phyloP scores from a whole-genome alignment of 2,329 filamentous ascomycete species.

The Cryphonectria nitschkei region DNA sequence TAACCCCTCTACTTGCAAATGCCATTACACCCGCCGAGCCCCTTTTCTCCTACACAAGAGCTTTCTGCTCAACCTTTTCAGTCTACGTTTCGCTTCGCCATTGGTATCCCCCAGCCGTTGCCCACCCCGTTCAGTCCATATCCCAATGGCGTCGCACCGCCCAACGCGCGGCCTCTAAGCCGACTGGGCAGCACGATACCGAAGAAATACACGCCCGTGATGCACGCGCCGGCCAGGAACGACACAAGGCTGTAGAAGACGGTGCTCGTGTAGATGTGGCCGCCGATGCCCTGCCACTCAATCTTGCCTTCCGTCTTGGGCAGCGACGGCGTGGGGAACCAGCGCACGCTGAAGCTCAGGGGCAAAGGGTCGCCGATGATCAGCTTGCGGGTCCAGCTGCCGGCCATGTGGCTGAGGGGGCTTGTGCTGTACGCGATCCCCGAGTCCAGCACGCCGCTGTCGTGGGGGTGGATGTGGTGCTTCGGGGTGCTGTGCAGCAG shows the following conservation, averaged over 20 bases:
- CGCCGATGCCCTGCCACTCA: slow-evolving; percentile 67
- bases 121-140: slow-evolving; percentile 55
- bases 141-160: slow-evolving; percentile 61
- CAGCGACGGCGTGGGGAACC: slow-evolving; percentile 78
- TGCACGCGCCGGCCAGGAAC: slow-evolving; percentile 58
- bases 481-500: slow-evolving; percentile 74
- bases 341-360: slow-evolving; percentile 78
- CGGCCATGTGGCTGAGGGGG: slow-evolving; percentile 64
- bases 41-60: slow-evolving; percentile 44
- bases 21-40: slow-evolving; percentile 8
- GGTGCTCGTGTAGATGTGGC: slow-evolving; percentile 66
- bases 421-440: slow-evolving; percentile 86
- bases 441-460: slow-evolving; percentile 81
- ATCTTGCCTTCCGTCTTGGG: slow-evolving; percentile 69
- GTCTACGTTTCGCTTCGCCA: slow-evolving; percentile 49
- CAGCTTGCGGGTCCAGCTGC: slow-evolving; percentile 63
- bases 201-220: slow-evolving; percentile 62
- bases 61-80: slow-evolving; percentile 2
- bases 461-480: slow-evolving; percentile 64
- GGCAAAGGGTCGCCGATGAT: slow-evolving; percentile 87
- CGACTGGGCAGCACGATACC: slow-evolving; percentile 61
- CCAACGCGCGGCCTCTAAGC: slow-evolving; percentile 53
- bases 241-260: slow-evolving; percentile 65
- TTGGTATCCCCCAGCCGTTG: slow-evolving; percentile 59
- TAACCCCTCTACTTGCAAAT: slow-evolving; percentile 14